These are phyloP conservation scores for Fusarium globosum DNA, from an alignment of 2,329 filamentous ascomycete genomes.

Conservation along the genomic window DNA sequence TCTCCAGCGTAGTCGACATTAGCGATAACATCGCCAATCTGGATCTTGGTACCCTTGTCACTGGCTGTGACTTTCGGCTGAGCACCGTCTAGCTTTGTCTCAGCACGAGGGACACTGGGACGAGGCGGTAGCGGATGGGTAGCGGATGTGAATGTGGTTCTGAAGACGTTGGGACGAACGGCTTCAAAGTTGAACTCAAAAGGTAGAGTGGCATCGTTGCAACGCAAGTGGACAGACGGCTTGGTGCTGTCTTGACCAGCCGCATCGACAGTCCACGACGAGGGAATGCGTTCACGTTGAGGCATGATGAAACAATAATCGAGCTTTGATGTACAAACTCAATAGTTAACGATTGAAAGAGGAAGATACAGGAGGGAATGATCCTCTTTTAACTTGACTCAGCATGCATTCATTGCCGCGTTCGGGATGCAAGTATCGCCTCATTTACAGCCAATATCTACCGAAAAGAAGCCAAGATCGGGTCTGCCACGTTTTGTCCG, in stretches of 20 bases:
- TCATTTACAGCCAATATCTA: not conserved
- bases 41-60: conserved; percentile 54
- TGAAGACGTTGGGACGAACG: conserved; percentile 71
- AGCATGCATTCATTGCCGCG: not conserved
- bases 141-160: conserved; percentile 72
- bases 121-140: conserved; percentile 73
- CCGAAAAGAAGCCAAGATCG: not conserved
- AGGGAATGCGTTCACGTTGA: conserved; percentile 47
- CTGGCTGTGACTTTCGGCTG: conserved; percentile 48
- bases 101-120: conserved; percentile 66
- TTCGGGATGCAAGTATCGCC: not conserved
- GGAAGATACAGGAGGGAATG: not conserved
- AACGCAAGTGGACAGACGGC: conserved; percentile 38
- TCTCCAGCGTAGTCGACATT: conserved; percentile 66
- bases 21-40: conserved; percentile 61
- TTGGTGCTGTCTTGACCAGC: conserved; percentile 47
- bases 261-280: conserved; percentile 39
- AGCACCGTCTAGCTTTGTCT: conserved; percentile 46
- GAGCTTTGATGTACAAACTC: not conserved
- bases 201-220: conserved; percentile 45
- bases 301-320: conserved; percentile 28
- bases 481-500: not conserved
- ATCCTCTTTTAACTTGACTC: not conserved
- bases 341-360: not conserved
- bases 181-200: conserved; percentile 73